These are phyloP conservation scores for Colletotrichum camelliae DNA, from an alignment of 2,329 filamentous ascomycete genomes.

Conservation along the genomic window DNA sequence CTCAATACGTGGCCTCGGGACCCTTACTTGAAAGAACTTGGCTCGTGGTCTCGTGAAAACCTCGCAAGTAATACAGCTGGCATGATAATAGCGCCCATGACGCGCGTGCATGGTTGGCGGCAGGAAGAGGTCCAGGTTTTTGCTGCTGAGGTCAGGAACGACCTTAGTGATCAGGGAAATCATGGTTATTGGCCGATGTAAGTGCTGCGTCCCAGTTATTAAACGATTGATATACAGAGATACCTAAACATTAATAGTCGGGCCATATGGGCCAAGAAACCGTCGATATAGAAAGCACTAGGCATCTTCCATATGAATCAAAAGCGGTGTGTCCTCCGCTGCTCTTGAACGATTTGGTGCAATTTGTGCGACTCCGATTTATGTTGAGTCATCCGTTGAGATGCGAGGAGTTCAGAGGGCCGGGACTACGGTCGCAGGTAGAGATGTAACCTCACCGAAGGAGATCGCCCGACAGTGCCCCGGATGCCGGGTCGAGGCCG, in stretches of 20 bases:
- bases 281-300: background rate
- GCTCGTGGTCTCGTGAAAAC: constrained; percentile 33
- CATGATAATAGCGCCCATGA: constrained; percentile 40
- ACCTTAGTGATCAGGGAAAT: constrained; percentile 16
- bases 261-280: background rate
- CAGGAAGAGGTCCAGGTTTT: constrained; percentile 32
- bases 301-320: background rate
- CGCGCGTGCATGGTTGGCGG: constrained; percentile 38
- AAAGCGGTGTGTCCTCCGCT: background rate
- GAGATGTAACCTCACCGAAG: background rate
- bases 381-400: background rate
- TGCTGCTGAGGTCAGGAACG: constrained; percentile 25
- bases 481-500: too few species aligned
- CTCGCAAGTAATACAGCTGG: constrained; percentile 35
- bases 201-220: background rate
- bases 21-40: constrained; percentile 30
- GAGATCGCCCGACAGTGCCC: background rate
- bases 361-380: background rate
- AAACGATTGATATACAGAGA: rapidly evolving
- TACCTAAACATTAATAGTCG: background rate
- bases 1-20: constrained; percentile 38
- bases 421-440: background rate
- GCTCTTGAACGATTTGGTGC: background rate
- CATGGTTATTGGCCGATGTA: constrained; percentile 14
- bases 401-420: background rate